Conservation (phyloP, 2,329 filamentous ascomycete genomes). For the Hirsutella rhossiliensis region DNA sequence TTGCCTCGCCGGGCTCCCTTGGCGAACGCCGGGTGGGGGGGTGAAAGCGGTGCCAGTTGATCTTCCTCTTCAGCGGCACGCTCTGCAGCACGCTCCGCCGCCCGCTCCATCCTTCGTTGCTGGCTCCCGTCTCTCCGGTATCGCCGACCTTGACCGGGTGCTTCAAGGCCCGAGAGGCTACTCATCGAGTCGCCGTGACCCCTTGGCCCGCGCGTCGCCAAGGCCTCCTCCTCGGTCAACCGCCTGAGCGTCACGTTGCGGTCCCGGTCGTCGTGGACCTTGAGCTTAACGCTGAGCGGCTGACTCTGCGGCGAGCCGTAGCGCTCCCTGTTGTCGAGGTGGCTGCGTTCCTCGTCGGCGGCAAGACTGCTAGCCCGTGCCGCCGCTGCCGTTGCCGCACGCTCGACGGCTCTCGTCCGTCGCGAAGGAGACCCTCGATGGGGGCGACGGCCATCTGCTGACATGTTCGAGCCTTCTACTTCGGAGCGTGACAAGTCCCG, state of each 20-base stretch:
- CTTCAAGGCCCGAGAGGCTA: constrained; percentile 45
- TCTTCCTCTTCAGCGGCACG: constrained; percentile 25
- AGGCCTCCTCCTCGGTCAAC: constrained; percentile 48
- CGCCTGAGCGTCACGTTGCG: constrained; percentile 49
- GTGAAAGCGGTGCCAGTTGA: constrained; percentile 33
- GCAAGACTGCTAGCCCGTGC: constrained; percentile 35
- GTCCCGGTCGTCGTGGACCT: constrained; percentile 47
- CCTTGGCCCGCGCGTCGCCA: constrained; percentile 26
- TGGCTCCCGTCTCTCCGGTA: constrained; percentile 44
- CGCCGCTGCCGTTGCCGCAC: constrained; percentile 33
- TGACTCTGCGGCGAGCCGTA: constrained; percentile 30
- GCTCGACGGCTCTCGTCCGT: constrained; percentile 31
- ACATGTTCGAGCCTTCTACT: constrained; percentile 17
- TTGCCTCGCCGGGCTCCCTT: constrained; percentile 36
- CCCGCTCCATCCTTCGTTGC: constrained; percentile 12
- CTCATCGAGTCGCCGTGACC: constrained; percentile 38
- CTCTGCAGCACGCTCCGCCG: constrained; percentile 35
- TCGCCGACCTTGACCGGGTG: constrained; percentile 28
- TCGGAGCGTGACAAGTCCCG: constrained; percentile 5
- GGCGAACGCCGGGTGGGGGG: constrained; percentile 45
- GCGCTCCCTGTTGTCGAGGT: constrained; percentile 21
- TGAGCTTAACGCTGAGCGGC: constrained; percentile 45
- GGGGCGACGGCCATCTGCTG: constrained; percentile 18
- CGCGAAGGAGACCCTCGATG: constrained; percentile 33
- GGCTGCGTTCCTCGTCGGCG: constrained; percentile 26